Evolutionary conservation across 768 basidiomycete species (phyloP), one percentile per base, ranked within the genome.

Genomic region (Mycena pura): DNA sequence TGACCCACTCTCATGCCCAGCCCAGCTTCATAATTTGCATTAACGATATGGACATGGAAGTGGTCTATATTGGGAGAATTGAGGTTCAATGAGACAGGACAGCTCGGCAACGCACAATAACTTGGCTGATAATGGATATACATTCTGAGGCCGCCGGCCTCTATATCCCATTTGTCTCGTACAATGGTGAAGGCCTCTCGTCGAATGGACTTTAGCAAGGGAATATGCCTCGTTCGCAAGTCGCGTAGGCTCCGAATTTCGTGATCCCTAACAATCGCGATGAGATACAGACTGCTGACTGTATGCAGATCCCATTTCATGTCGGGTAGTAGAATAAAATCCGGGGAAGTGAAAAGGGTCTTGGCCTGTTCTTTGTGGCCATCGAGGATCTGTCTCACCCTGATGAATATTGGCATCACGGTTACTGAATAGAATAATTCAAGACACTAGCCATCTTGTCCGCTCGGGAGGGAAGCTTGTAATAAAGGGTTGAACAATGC

Each of bases 101-200:
- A 44, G 9, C 11, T 10, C 3, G 32, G 5, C 4, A 81, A 55
- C 92, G 63, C 58, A 96, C 96, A 98, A 71, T 98, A 99, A 34
- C 89, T 92, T 0, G 96, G 96, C 70, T 97, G 96, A 72, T 99
- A 99, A 72, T 99, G 97, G 14, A 99, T 76, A 68, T 88, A 95
- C 78, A 96, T 80, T 67, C 95, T 78, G 59, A 97, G 69, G 10
- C 86, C 81, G 3, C 87, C 89, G 15, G 70, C 66, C 5, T 74
- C 77, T 1, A 96, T 76, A 0, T 85, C 88, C 85, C 91, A 99
- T 66, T 82, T 84, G 43, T 83, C 81, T 49, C 78, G 68, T 0
- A 85, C 90, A 4, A 88, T 72, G 3, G 72, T 70, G 29, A 76
- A 76, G 0, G 89, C 86, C 60, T 87, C 80, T 3, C 72, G 70